Percentiles rank a stretch among this genome's conserved stretches.
Conservation (phyloP, 257 asterid species). For the Ehretia macrophylla region DNA sequence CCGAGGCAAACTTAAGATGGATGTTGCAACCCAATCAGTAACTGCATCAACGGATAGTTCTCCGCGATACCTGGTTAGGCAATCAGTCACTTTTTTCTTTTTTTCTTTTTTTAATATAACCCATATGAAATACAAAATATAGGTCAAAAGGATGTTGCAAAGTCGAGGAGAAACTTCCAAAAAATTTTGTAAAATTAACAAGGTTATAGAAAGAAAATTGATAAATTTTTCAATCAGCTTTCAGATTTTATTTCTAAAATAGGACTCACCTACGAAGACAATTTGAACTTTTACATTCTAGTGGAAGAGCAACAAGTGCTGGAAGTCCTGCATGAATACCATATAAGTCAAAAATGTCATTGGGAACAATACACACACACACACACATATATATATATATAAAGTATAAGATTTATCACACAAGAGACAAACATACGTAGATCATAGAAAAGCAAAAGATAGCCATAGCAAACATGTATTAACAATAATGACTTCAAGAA, state of each 20-base stretch:
- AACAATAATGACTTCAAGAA: too few relatives aligned
- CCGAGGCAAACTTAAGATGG: constrained; percentile 74
- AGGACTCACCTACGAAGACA: constrained; percentile 67
- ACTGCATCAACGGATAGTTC: constrained; percentile 81
- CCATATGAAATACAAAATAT: background rate
- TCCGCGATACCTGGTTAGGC: constrained; percentile 56
- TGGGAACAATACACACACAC: too few relatives aligned
- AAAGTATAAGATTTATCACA: background rate
- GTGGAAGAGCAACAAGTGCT: constrained; percentile 73
- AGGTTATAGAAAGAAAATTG: background rate
- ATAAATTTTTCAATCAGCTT: background rate
- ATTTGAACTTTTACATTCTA: constrained; percentile 73
- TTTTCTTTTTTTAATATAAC: constrained; percentile 6
- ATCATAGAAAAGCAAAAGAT: too few relatives aligned
- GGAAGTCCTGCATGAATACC: constrained; percentile 65
- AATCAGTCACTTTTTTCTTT: constrained; percentile 15
- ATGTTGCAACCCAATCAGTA: constrained; percentile 83
- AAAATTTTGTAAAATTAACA: background rate
- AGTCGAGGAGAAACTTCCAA: too few relatives aligned
- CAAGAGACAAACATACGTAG: too few relatives aligned
- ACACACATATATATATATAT: too few relatives aligned
- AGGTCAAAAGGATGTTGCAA: background rate
- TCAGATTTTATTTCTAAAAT: background rate
- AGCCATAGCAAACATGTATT: too few relatives aligned
- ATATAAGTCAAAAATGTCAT: constrained; percentile 15